phyloP scores from a whole-genome alignment of 2,329 filamentous ascomycete genomes.

The Cadophora malorum region DNA sequence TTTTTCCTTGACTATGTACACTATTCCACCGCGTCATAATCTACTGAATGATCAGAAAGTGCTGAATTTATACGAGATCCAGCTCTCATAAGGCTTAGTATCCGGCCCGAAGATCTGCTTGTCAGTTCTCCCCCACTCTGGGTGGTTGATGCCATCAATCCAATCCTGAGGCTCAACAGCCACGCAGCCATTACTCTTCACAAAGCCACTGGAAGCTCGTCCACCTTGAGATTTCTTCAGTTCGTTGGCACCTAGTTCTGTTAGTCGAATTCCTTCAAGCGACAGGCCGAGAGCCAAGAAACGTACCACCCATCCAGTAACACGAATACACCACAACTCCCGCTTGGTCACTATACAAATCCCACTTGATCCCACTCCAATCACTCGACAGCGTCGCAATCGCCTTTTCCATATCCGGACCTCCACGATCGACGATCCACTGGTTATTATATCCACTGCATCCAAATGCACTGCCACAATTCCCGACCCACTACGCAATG shows the following conservation, averaged over 20 bases:
- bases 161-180: slow-evolving; percentile 92
- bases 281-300: not conserved
- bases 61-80: slow-evolving; percentile 32
- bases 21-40: not conserved
- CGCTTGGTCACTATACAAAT: slow-evolving; percentile 83
- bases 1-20: not conserved
- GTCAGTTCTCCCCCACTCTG: slow-evolving; percentile 75
- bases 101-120: slow-evolving; percentile 63
- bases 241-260: slow-evolving; percentile 44
- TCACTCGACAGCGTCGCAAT: slow-evolving; percentile 70
- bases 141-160: slow-evolving; percentile 92
- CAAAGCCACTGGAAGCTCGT: slow-evolving; percentile 47
- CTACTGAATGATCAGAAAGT: slow-evolving; percentile 3
- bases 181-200: slow-evolving; percentile 78
- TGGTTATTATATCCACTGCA: slow-evolving; percentile 78
- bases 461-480: slow-evolving; percentile 79
- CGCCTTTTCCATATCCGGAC: slow-evolving; percentile 48
- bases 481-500: slow-evolving; percentile 67
- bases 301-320: slow-evolving; percentile 57
- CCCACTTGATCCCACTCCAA: slow-evolving; percentile 82
- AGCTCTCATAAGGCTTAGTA: slow-evolving; percentile 28
- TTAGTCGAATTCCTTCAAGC: not conserved
- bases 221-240: slow-evolving; percentile 67
- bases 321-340: slow-evolving; percentile 87
- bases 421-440: slow-evolving; percentile 51